These are phyloP conservation scores for Chionographis japonica DNA, from an alignment of 106 monocot genomes.

Conservation along the genomic window DNA sequence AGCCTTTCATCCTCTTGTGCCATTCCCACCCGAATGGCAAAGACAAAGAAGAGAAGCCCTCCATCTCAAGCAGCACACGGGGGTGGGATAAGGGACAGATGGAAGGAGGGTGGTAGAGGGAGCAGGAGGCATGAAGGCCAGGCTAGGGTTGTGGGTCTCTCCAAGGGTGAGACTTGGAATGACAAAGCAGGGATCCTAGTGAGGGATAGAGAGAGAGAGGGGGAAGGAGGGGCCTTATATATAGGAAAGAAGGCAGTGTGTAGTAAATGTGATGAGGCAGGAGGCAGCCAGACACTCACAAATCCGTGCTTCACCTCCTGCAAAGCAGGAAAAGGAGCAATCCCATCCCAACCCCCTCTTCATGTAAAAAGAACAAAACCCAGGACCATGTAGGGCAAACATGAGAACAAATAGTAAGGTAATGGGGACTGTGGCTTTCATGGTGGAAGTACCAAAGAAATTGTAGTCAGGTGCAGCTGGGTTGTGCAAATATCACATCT, in stretches of 20 bases:
- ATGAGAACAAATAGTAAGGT: too few species aligned
- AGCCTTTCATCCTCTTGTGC: constrained; percentile 15
- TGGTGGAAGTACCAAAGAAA: background rate
- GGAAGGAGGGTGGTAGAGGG: background rate
- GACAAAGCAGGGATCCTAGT: background rate
- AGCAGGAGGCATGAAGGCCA: constrained; percentile 4
- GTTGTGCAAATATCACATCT: background rate
- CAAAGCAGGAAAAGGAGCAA: background rate
- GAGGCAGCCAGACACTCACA: constrained; percentile 19
- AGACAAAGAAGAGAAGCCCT: background rate
- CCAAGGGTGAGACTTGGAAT: too few species aligned
- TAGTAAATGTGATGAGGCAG: constrained; percentile 9
- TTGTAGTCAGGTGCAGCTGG: background rate
- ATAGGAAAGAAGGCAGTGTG: background rate
- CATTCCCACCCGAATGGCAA: background rate
- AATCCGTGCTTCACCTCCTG: background rate
- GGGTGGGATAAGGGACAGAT: background rate
- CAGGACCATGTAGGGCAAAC: background rate
- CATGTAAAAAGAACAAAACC: background rate
- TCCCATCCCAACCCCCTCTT: too few species aligned
- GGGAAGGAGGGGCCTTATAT: constrained; percentile 6
- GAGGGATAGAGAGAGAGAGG: background rate
- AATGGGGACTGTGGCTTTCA: background rate
- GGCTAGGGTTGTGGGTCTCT: background rate
- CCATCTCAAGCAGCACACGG: background rate